Evolutionary conservation across 169 alveolate genomes (phyloP).

Genomic region (Eimeria tenella): DNA sequence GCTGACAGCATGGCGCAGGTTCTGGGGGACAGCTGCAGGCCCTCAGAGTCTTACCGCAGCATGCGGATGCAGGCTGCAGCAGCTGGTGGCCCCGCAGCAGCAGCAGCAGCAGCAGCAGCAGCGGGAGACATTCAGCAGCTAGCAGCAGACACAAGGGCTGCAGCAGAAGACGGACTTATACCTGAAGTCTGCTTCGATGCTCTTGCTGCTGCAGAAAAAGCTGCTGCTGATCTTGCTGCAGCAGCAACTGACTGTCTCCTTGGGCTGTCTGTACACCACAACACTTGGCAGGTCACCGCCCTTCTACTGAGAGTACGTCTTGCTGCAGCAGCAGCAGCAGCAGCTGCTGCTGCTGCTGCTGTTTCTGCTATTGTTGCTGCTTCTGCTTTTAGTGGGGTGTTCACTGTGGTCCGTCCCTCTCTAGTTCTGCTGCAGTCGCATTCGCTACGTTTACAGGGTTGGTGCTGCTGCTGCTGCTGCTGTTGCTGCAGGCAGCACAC

Average conservation of each 20-base stretch:
- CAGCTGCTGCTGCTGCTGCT: too few relatives aligned
- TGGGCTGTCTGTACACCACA: neutral
- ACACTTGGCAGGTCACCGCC: slow-evolving; percentile 9
- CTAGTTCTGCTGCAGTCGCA: too few relatives aligned
- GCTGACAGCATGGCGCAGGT: neutral
- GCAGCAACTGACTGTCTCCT: neutral
- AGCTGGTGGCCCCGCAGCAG: neutral
- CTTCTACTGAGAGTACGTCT: neutral
- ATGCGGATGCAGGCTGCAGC: neutral
- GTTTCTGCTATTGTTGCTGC: too few relatives aligned
- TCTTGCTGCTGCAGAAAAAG: slow-evolving; percentile 4
- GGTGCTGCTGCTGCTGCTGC: slow-evolving; percentile 10
- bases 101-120: slow-evolving; percentile 20
- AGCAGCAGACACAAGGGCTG: neutral
- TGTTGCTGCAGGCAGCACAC: neutral
- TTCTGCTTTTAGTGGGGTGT: too few relatives aligned
- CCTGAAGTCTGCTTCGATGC: neutral
- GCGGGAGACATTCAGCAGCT: neutral
- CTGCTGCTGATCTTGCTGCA: neutral
- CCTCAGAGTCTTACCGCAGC: neutral
- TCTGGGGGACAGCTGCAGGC: neutral
- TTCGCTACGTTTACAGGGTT: too few relatives aligned
- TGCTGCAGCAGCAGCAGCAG: too few relatives aligned
- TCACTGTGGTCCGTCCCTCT: too few relatives aligned
- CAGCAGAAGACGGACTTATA: neutral